Base-by-base conservation (phyloP, 345 rosid species). In the Lumnitzera racemosa region DNA sequence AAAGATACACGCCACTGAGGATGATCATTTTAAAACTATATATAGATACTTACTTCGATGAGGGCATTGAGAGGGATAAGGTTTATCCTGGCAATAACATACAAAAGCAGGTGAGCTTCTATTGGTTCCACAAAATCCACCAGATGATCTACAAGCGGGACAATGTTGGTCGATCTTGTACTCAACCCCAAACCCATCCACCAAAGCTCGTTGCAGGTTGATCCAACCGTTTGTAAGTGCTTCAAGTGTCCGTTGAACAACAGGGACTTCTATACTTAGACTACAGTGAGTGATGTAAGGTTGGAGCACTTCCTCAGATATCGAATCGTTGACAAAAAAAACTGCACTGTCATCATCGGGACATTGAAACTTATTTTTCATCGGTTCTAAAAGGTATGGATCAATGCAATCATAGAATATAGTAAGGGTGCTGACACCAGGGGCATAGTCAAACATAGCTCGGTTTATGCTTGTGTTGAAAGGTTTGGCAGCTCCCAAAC, bases 181-280 rank as follows among this genome's bases (percentile, higher is more conserved):
- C 6, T 5, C n/a, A 20, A 77, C 46, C 0, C 63, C 61, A 15
- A 82, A 86, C 47, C 82, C 82, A n/a, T 11, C 0, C 56, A 81
- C 2, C 36, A 29, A 29, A 58, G 73, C n/a, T 3, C 1, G 20
- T 11, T 0, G 5, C 54, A 65, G 16, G 14, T 0, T 7, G 0
- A 17, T 1, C 0, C 0, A 4, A 14, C 52, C 20, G 13, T 0
- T 0, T 17, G 3, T 1, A 0, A 59, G 0, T 1, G 2, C 36
- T 8, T 23, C 7, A 9, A 64, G 49, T 3, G 46, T 31, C 55
- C 43, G 47, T 0, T 0, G 0, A 56, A 16, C 63, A 62, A 76
- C 67, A 12, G 81, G 20, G 20, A 77, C 57, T 10, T 66, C 56
- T 17, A 53, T 51, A 0, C 41, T 7, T 3, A 0, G 6, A 2